Conservation (phyloP, 345 rosid species). For the Theobroma cacao region DNA sequence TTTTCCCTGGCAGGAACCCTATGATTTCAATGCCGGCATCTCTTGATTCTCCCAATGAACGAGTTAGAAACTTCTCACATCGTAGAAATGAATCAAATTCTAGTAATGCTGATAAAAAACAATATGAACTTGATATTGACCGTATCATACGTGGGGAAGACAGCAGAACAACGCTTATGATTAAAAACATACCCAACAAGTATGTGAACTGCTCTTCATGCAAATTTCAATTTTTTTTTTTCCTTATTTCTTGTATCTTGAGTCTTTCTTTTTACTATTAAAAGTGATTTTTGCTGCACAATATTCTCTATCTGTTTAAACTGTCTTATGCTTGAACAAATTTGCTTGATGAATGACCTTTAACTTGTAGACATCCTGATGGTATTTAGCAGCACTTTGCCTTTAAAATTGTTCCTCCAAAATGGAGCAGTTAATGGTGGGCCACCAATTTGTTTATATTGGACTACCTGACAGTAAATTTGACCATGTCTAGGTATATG, state of each 20-base stretch:
- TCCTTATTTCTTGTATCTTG: not conserved
- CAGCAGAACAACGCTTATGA: conserved; percentile 85
- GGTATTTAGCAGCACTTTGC: not conserved
- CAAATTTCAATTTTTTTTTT: not conserved
- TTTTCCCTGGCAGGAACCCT: conserved; percentile 65
- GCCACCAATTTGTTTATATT: not conserved
- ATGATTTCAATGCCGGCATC: conserved; percentile 60
- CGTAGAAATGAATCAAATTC: conserved; percentile 74
- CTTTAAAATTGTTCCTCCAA: not conserved
- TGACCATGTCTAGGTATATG: not conserved
- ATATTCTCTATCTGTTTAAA: not conserved
- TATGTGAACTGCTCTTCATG: conserved; percentile 30
- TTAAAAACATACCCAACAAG: conserved; percentile 98
- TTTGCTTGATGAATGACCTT: not conserved
- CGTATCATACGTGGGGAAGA: conserved; percentile 80
- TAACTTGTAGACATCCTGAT: not conserved
- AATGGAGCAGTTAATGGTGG: not conserved
- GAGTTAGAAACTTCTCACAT: conserved; percentile 59
- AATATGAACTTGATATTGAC: conserved; percentile 84
- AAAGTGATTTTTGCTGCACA: not conserved
- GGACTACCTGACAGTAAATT: not conserved
- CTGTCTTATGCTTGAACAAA: not conserved
- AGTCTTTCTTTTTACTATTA: not conserved
- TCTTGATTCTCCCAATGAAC: conserved; percentile 72
- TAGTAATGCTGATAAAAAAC: conserved; percentile 75